Percentiles rank a stretch among this genome's conserved stretches.
These are phyloP conservation scores for Oryza punctata DNA, from an alignment of 176 grass and related monocot genomes.

Conservation along the genomic window DNA sequence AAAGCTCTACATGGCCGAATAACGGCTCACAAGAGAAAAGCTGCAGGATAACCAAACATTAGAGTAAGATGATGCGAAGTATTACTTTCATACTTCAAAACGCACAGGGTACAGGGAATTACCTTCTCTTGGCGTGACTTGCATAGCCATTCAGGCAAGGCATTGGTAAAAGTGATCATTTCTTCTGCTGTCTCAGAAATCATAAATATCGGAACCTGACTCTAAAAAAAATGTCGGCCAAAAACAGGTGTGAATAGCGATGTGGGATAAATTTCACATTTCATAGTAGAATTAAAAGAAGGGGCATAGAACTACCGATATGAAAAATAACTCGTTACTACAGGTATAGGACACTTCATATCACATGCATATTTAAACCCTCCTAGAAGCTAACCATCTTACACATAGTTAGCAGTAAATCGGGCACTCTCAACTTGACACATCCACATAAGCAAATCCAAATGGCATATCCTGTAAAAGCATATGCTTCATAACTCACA, in stretches of 20 bases:
- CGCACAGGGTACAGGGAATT: conserved; percentile 30
- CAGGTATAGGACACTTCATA: conserved; percentile 5
- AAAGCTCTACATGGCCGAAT: conserved; percentile 76
- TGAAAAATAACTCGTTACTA: not conserved
- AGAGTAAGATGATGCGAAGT: not conserved
- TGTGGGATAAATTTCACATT: conserved; percentile 11
- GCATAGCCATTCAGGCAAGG: conserved; percentile 92
- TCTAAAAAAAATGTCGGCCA: conserved; percentile 13
- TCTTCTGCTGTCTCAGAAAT: conserved; percentile 75
- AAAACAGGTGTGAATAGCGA: conserved; percentile 9
- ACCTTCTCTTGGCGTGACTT: conserved; percentile 92
- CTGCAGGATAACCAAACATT: conserved; percentile 49
- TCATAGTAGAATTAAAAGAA: conserved; percentile 1
- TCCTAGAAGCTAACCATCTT: not conserved
- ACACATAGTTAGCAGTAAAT: conserved; percentile 3
- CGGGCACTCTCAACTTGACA: conserved; percentile 16
- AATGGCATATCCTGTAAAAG: not conserved
- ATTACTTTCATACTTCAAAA: conserved; percentile 24
- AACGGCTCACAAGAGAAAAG: conserved; percentile 76
- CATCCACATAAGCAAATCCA: conserved; percentile 20
- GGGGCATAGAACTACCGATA: not conserved
- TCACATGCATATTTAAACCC: conserved; percentile 9
- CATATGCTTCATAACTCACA: conserved; percentile 13
- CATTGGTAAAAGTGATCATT: conserved; percentile 59
- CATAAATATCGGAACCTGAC: conserved; percentile 82